These are phyloP conservation scores for Aspergillus calidoustus DNA, from an alignment of 2,329 filamentous ascomycete genomes.

Conservation along the genomic window DNA sequence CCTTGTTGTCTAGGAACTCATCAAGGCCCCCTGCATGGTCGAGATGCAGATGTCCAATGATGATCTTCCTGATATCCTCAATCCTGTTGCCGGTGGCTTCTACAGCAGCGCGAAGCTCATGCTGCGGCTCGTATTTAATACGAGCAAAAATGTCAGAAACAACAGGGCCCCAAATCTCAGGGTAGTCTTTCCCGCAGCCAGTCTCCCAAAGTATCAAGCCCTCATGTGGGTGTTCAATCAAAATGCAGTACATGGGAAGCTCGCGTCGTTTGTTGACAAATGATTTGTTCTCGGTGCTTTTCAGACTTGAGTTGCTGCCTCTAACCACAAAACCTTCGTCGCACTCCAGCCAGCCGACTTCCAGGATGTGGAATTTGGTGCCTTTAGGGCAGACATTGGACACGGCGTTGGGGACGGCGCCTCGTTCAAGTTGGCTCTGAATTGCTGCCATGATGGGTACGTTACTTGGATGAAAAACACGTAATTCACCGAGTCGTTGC, in stretches of 20 bases:
- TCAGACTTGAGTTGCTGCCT: constrained; percentile 19
- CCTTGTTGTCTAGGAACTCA: constrained; percentile 13
- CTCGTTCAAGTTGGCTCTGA: constrained; percentile 14
- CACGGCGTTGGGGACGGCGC: constrained; percentile 17
- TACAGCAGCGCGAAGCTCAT: constrained; percentile 16
- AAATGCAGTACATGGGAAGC: constrained; percentile 21
- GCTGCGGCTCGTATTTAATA: constrained; percentile 16
- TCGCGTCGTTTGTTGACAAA: constrained; percentile 19
- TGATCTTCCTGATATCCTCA: constrained; percentile 19
- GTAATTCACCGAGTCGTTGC: neutral
- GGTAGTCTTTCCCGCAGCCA: constrained; percentile 19
- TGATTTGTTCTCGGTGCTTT: constrained; percentile 12
- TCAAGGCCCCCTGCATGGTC: constrained; percentile 20
- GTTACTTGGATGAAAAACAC: neutral
- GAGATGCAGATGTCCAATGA: constrained; percentile 21
- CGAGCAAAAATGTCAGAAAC: constrained; percentile 17
- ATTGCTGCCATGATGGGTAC: constrained; percentile 14
- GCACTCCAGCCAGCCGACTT: constrained; percentile 21
- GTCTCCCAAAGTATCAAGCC: constrained; percentile 21
- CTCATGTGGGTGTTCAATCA: constrained; percentile 21
- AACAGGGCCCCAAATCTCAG: constrained; percentile 14
- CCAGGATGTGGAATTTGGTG: constrained; percentile 19
- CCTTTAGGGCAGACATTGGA: constrained; percentile 18
- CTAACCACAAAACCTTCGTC: constrained; percentile 19
- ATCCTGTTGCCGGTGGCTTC: constrained; percentile 18